A percentile compares a stretch with the other conserved stretches of the same genome.
Evolutionary conservation across 495 filamentous ascomycete species (phyloP).

Genomic region (Aspergillus avenaceus): DNA sequence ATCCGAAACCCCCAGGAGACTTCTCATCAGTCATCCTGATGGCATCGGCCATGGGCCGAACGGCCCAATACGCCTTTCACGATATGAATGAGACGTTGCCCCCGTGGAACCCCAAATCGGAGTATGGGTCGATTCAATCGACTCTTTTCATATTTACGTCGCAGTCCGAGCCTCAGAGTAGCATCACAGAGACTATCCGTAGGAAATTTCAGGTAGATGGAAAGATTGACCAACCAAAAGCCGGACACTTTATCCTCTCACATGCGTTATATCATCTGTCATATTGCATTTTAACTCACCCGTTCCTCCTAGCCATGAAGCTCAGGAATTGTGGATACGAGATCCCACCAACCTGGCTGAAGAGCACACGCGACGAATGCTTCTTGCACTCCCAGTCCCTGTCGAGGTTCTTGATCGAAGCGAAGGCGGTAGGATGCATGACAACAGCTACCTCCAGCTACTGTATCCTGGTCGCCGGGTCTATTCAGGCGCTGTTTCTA

Average conservation of each 20-base stretch:
- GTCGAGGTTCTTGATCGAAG: constrained; percentile 20
- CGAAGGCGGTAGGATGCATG: constrained; percentile 22
- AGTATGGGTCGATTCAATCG: neutral
- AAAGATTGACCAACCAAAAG: constrained; percentile 12
- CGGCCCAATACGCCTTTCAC: constrained; percentile 4
- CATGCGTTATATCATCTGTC: constrained; percentile 22
- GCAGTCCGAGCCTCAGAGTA: constrained; percentile 4
- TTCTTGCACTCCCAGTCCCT: constrained; percentile 14
- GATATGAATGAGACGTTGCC: neutral
- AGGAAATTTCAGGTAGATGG: constrained; percentile 9
- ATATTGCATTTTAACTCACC: constrained; percentile 28
- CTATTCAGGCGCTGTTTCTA: constrained; percentile 18
- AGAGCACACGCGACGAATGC: constrained; percentile 7
- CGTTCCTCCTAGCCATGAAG: constrained; percentile 19
- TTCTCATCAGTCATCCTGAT: constrained; percentile 16
- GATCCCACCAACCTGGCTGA: constrained; percentile 11
- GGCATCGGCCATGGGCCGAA: constrained; percentile 17
- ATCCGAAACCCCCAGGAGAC: constrained; percentile 3
- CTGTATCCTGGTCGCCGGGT: constrained; percentile 23
- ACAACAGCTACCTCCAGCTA: constrained; percentile 23
- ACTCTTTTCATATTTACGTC: neutral
- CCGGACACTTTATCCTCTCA: constrained; percentile 23
- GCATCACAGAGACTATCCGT: constrained; percentile 20
- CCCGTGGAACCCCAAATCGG: neutral
- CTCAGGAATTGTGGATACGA: neutral